Base-by-base conservation (phyloP, 352 stramenopile genomes). In the Pythium vanterpoolii region DNA sequence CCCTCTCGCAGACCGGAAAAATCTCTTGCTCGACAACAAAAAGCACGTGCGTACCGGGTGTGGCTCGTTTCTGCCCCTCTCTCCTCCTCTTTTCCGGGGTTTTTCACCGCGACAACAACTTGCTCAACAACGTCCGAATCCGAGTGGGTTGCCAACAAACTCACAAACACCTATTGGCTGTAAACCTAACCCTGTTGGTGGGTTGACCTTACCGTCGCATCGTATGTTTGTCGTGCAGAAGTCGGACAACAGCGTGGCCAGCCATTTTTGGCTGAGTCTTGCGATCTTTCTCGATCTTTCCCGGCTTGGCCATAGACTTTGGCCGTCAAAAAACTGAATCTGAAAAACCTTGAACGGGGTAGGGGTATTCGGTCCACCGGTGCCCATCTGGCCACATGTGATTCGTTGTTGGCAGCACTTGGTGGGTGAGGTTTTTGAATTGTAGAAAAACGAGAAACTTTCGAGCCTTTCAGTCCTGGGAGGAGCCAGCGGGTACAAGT, bases 251-350 rank as follows among this genome's bases (percentile, higher is more conserved):
- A n/a, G 3, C 0, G 14, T 14, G 36, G 31, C 58, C 58, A 66
- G 48, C 48, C 58, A 52, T 66, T 59, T 66, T 23, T 9, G n/a
- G 33, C 28, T 26, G 34, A 7, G 52, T 53, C 30, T 42, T 43
- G 58, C 60, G 60, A 67, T 67, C 60, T 67, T 67, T 67, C 60
- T 67, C 60, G 60, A 67, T 67, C 60, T 67, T 67, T 64, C 36
- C 26, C 11, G 48, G 18, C 26, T 36, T 30, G 19, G 16, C 30
- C 26, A n/a, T 31, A 11, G 28, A 16, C 27, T 30, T 21, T 39
- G 33, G 30, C 34, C 38, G 33, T 34, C 30, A 33, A 24, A 56
- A 48, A 23, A 39, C n/a, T 48, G 44, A 62, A 62, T 44, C 45
- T 27, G 23, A 49, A 67, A 67, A 67, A 54, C 52, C 44, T 60